Base-by-base conservation (phyloP, 2,329 filamentous ascomycete species). In the Venturia oleaginea region DNA sequence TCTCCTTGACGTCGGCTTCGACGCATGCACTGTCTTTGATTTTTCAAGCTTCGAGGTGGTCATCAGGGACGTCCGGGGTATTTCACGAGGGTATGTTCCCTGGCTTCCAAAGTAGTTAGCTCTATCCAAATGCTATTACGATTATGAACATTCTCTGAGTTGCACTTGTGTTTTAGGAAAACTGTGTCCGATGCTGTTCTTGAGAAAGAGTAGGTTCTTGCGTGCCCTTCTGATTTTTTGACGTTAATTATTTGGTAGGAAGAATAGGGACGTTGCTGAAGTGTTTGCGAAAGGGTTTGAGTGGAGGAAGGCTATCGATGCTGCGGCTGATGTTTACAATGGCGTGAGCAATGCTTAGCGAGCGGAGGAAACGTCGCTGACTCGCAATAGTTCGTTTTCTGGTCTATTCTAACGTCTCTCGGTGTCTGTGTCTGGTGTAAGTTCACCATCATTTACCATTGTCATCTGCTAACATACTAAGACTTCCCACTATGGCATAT, bases 401-500 rank as follows among this genome's bases (percentile, higher is more conserved):
- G 94, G 94, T 92, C 92, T 11, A 89, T 93, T 73, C 80, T 97
- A 68, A 99, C 94, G 65, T 91, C 91, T 66, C 81, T 99, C 62
- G 92, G 91, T 32, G 81, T 99, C 55, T 82, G 90, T 51, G 89
- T 99, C 55, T 99, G 94, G 94, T 99, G 88, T 91, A 85, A 83
- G 88, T 84, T 11, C 22, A 13, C 24, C n/a, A 40, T 32, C 5
- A 37, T 10, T 37, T 42, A 5, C 5, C n/a, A 34, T 3, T 27
- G 22, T 19, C 15, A 40, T 24, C n/a, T 19, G 10, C 51, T 64
- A 37, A 71, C 73, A 60, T 19, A 42, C 2, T 2, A 67, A 91
- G 89, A 95, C 76, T 99, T 99, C 74, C 94, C 94, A 17, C 84
- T 99, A 13, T 99, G 94, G 94, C 86, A 97, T 75, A 99, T 99